Evolutionary conservation across 1,284 basidiomycete genomes (phyloP).

Genomic region (Tetrapyrgos nigripes): DNA sequence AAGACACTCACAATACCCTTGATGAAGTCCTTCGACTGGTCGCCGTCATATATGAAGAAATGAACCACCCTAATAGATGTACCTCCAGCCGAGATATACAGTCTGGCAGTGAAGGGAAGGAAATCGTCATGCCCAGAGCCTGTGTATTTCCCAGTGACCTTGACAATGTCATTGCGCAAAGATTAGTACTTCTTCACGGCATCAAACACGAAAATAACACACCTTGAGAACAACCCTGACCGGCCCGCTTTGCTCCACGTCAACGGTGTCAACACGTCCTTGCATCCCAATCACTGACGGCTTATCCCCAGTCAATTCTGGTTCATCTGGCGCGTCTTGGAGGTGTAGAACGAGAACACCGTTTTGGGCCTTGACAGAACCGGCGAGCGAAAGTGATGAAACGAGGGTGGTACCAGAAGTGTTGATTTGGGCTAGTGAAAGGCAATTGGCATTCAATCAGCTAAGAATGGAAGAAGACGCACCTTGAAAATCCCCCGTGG

Average conservation of each 20-base stretch:
- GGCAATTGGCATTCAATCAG: neutral
- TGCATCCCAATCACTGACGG: slow-evolving; percentile 34
- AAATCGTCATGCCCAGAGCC: slow-evolving; percentile 41
- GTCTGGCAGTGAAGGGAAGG: slow-evolving; percentile 45
- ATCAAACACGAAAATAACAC: neutral
- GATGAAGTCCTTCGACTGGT: slow-evolving; percentile 49
- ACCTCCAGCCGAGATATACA: slow-evolving; percentile 45
- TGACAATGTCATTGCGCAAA: too few relatives aligned
- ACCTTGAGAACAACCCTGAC: slow-evolving; percentile 50
- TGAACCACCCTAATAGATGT: slow-evolving; percentile 43
- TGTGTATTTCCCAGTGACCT: slow-evolving; percentile 47
- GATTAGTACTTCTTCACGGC: too few relatives aligned
- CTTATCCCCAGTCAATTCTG: slow-evolving; percentile 33
- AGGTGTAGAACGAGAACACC: slow-evolving; percentile 42
- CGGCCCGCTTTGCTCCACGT: slow-evolving; percentile 46
- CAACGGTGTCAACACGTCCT: slow-evolving; percentile 38
- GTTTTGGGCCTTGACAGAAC: slow-evolving; percentile 34
- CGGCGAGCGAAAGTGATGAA: slow-evolving; percentile 36
- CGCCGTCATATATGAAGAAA: slow-evolving; percentile 49
- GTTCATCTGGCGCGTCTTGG: slow-evolving; percentile 42
- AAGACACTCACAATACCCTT: slow-evolving; percentile 40
- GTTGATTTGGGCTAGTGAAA: slow-evolving; percentile 38
- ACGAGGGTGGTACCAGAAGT: slow-evolving; percentile 40
- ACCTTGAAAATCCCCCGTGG: slow-evolving; percentile 45
- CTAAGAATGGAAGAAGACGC: slow-evolving; percentile 1